Evolutionary conservation across 202 grass and related monocot species (phyloP).

Genomic region (Elaeis oleifera): DNA sequence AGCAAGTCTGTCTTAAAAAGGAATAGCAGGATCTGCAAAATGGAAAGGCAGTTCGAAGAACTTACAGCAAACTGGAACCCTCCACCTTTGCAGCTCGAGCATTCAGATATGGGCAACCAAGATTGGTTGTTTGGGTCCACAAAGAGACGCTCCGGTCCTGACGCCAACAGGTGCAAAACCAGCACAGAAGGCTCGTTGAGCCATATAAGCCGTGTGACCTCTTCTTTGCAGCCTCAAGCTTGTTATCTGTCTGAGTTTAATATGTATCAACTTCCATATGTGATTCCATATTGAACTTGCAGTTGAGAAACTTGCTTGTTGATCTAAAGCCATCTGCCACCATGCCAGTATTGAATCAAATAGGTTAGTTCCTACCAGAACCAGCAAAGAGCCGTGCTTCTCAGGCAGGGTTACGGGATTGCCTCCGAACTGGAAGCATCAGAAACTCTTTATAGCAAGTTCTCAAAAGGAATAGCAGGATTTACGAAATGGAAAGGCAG

Average conservation of each 20-base stretch:
- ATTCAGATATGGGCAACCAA: conserved; percentile 25
- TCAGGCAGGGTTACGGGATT: not conserved
- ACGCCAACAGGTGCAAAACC: not conserved
- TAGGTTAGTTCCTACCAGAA: too few species aligned
- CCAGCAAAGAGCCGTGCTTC: not conserved
- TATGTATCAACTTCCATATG: conserved; percentile 57
- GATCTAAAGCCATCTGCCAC: too few species aligned
- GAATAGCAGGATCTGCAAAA: conserved; percentile 37
- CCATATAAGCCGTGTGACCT: conserved; percentile 20
- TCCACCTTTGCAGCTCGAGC: conserved; percentile 9
- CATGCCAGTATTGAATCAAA: too few species aligned
- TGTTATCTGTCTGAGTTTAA: conserved; percentile 45
- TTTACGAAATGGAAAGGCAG: not conserved
- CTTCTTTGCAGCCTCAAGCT: conserved; percentile 37
- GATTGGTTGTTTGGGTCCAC: conserved; percentile 41
- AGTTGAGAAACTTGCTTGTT: too few species aligned
- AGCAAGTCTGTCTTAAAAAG: conserved; percentile 12
- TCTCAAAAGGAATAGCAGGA: not conserved
- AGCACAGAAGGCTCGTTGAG: not conserved
- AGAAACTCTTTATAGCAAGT: not conserved
- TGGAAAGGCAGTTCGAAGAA: conserved; percentile 38
- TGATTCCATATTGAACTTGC: conserved; percentile 46
- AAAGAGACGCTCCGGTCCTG: conserved; percentile 13
- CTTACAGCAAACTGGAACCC: conserved; percentile 59
- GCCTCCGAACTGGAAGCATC: not conserved